A percentile compares a stretch with the other conserved stretches of the same genome.
Conservation (phyloP, 2,329 filamentous ascomycete genomes). For the Aschersonia sp. region DNA sequence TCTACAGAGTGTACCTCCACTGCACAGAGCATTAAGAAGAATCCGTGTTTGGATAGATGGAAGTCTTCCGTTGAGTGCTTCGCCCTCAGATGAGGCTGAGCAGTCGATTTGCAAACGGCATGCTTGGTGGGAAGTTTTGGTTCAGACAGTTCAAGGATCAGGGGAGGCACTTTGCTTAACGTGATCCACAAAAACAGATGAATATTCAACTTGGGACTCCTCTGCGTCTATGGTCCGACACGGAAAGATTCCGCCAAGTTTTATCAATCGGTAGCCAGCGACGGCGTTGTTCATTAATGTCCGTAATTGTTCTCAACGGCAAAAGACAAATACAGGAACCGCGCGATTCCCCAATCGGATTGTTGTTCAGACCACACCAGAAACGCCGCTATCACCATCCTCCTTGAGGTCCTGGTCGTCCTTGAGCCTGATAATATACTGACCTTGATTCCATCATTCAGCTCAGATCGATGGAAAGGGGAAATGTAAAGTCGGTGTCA, state of each 20-base stretch:
- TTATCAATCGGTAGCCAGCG: not conserved
- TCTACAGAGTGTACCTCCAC: conserved; percentile 24
- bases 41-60: conserved; percentile 21
- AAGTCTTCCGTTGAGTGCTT: conserved; percentile 7
- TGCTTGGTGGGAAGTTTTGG: conserved; percentile 26
- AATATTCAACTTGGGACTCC: not conserved
- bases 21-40: conserved; percentile 16
- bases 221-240: not conserved
- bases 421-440: conserved; percentile 21
- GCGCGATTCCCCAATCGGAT: not conserved
- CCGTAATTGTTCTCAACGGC: not conserved
- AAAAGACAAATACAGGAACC: not conserved
- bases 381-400: conserved; percentile 23
- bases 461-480: too few relatives aligned
- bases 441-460: conserved; percentile 11
- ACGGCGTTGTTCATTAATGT: not conserved
- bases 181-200: conserved; percentile 8
- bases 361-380: conserved; percentile 9
- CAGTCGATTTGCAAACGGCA: conserved; percentile 13
- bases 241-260: not conserved
- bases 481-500: too few relatives aligned
- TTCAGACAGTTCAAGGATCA: conserved; percentile 14
- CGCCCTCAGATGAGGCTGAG: conserved; percentile 7
- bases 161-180: conserved; percentile 23
- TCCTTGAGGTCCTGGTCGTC: conserved; percentile 14